phyloP scores from a whole-genome alignment of 139 green algal species.

The Choricystis sp. region DNA sequence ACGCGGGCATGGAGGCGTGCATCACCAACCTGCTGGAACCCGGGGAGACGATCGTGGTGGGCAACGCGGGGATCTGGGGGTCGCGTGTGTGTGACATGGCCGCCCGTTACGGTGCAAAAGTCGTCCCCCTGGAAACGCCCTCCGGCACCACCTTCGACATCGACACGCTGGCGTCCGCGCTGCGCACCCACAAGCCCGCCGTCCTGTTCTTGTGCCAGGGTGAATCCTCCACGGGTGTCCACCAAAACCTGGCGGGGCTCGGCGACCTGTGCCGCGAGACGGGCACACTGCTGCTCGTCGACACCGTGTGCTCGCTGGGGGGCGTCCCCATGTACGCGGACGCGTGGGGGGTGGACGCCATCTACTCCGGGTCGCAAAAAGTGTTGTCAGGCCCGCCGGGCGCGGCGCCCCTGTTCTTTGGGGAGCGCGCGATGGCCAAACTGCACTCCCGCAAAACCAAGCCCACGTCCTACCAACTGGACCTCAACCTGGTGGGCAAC shows the following conservation, averaged over 20 bases:
- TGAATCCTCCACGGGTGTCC: slow-evolving; percentile 68
- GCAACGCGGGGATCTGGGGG: slow-evolving; percentile 80
- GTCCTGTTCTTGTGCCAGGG: slow-evolving; percentile 77
- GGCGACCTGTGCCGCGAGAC: slow-evolving; percentile 61
- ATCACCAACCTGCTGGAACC: slow-evolving; percentile 84
- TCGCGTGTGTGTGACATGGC: slow-evolving; percentile 67
- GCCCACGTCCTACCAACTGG: slow-evolving; percentile 53
- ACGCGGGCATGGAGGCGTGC: slow-evolving; percentile 81
- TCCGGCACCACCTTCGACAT: slow-evolving; percentile 51
- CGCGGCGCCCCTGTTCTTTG: slow-evolving; percentile 55
- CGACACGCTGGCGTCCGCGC: slow-evolving; percentile 31
- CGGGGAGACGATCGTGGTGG: slow-evolving; percentile 66
- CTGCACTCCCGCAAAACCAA: slow-evolving; percentile 57
- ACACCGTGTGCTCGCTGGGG: slow-evolving; percentile 77
- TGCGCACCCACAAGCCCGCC: slow-evolving; percentile 61
- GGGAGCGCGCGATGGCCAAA: slow-evolving; percentile 54
- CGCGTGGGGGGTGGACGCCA: slow-evolving; percentile 56
- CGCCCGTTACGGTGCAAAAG: slow-evolving; percentile 48
- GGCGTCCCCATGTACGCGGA: slow-evolving; percentile 58
- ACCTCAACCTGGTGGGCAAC: slow-evolving; percentile 67
- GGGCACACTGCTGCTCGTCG: slow-evolving; percentile 76
- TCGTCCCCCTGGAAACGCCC: slow-evolving; percentile 23
- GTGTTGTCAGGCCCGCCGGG: slow-evolving; percentile 62
- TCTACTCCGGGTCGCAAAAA: slow-evolving; percentile 82
- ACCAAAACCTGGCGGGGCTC: slow-evolving; percentile 57